These are phyloP conservation scores for Scutellaria minor DNA, from an alignment of 257 asterid genomes.

Conservation along the genomic window DNA sequence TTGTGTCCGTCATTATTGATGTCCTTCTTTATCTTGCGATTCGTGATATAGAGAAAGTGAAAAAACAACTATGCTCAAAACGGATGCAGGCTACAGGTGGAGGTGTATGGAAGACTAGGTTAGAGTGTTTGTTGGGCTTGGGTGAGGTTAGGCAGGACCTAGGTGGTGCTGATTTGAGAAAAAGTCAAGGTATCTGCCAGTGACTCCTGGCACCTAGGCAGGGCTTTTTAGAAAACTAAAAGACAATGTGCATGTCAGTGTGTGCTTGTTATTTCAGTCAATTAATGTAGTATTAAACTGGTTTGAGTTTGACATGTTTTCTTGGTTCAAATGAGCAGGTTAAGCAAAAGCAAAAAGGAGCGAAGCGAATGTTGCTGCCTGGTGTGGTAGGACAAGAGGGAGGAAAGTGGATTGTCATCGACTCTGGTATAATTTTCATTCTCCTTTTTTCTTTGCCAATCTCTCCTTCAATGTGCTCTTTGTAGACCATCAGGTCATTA, in stretches of 20 bases:
- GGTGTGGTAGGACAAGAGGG: conserved; percentile 93
- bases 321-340: conserved; percentile 58
- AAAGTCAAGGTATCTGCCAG: too few species aligned
- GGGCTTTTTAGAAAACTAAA: background rate
- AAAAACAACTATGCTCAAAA: too few species aligned
- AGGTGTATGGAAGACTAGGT: too few species aligned
- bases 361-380: conserved; percentile 79
- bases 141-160: too few species aligned
- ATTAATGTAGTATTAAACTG: background rate
- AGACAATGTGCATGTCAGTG: background rate
- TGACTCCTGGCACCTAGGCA: too few species aligned
- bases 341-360: conserved; percentile 95
- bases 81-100: too few species aligned
- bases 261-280: conserved; percentile 2
- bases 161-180: too few species aligned
- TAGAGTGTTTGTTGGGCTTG: too few species aligned
- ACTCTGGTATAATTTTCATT: conserved; percentile 62
- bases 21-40: background rate
- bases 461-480: background rate
- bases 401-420: conserved; percentile 93
- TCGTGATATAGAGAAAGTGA: conserved; percentile 3
- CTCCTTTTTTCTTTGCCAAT: background rate
- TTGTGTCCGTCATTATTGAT: background rate
- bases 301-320: conserved; percentile 15
- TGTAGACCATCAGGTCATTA: conserved; percentile 22